Conservation (phyloP, 805 yeast species). For the Lachancea lanzarotensis region DNA sequence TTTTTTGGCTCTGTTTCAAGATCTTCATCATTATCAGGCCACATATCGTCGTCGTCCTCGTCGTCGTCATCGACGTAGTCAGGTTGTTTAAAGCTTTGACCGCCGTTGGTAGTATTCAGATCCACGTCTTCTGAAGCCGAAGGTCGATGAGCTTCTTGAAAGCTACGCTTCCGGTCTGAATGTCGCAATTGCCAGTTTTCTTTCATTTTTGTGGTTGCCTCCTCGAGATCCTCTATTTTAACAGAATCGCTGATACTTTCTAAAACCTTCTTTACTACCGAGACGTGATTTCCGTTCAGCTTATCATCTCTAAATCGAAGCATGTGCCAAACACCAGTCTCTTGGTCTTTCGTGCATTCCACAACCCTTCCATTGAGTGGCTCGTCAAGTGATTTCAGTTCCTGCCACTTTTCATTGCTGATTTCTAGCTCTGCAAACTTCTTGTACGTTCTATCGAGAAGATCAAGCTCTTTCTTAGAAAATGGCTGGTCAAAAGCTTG, state of each 20-base stretch:
- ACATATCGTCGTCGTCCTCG: constrained; percentile 20
- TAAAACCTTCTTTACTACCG: constrained; percentile 75
- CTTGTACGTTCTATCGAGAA: constrained; percentile 44
- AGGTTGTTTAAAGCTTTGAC: constrained; percentile 14
- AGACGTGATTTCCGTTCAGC: constrained; percentile 73
- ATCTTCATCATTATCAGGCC: constrained; percentile 26
- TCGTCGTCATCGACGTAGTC: constrained; percentile 31
- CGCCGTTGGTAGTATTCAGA: constrained; percentile 1
- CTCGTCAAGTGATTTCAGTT: constrained; percentile 58
- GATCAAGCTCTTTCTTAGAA: constrained; percentile 26
- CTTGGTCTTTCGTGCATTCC: constrained; percentile 67
- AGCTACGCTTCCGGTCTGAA: constrained; percentile 15
- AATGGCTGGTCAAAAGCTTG: constrained; percentile 29
- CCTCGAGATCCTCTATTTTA: constrained; percentile 64
- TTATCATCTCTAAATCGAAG: constrained; percentile 92
- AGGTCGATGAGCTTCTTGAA: constrained; percentile 2
- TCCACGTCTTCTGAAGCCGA: constrained; percentile 4
- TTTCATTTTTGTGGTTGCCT: constrained; percentile 49
- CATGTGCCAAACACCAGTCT: constrained; percentile 68
- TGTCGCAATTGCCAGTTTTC: constrained; percentile 58
- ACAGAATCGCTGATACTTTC: constrained; percentile 85
- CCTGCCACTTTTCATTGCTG: constrained; percentile 73
- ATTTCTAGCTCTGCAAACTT: constrained; percentile 61
- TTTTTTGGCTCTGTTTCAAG: constrained; percentile 1
- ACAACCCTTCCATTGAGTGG: constrained; percentile 86